Evolutionary conservation across 768 basidiomycete genomes (phyloP).

Genomic region (Boletus eberwhitei): DNA sequence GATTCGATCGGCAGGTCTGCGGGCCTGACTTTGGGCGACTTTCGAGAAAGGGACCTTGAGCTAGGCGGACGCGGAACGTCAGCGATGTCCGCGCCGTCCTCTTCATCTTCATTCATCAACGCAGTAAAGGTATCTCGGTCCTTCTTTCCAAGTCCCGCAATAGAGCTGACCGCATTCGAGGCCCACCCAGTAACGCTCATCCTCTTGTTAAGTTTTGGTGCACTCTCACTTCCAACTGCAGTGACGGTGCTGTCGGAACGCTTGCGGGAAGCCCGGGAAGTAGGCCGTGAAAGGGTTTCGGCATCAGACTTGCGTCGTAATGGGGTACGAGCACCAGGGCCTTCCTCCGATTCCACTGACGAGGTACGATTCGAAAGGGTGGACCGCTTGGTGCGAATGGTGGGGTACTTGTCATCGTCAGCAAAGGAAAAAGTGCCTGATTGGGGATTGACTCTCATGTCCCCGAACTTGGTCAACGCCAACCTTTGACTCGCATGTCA

Average conservation of each 20-base stretch:
- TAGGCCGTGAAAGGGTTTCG: slow-evolving; percentile 51
- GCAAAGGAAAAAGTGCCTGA: slow-evolving; percentile 14
- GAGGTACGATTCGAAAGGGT: slow-evolving; percentile 20
- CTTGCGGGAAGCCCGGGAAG: slow-evolving; percentile 61
- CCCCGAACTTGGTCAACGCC: slow-evolving; percentile 27
- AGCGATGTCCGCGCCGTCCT: slow-evolving; percentile 18
- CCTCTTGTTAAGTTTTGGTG: slow-evolving; percentile 38
- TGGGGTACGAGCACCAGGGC: slow-evolving; percentile 16
- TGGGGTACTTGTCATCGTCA: slow-evolving; percentile 30
- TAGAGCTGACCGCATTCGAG: slow-evolving; percentile 58
- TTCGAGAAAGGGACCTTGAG: slow-evolving; percentile 32
- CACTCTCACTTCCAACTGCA: slow-evolving; percentile 34
- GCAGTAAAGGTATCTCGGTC: slow-evolving; percentile 61
- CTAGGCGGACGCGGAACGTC: slow-evolving; percentile 34
- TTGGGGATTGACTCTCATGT: slow-evolving; percentile 16
- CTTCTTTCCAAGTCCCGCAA: slow-evolving; percentile 56
- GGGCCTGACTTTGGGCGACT: slow-evolving; percentile 27
- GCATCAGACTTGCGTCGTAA: slow-evolving; percentile 42
- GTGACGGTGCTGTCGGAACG: slow-evolving; percentile 57
- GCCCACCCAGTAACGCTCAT: slow-evolving; percentile 51
- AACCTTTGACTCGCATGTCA: slow-evolving; percentile 24
- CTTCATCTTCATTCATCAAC: slow-evolving; percentile 45
- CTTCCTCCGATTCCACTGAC: slow-evolving; percentile 38
- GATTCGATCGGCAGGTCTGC: slow-evolving; percentile 24
- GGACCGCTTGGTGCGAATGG: slow-evolving; percentile 35